Percentiles rank a stretch among this genome's conserved stretches.
phyloP scores from a whole-genome alignment of 2,329 filamentous ascomycete species.

The Elsinoe necatrix region DNA sequence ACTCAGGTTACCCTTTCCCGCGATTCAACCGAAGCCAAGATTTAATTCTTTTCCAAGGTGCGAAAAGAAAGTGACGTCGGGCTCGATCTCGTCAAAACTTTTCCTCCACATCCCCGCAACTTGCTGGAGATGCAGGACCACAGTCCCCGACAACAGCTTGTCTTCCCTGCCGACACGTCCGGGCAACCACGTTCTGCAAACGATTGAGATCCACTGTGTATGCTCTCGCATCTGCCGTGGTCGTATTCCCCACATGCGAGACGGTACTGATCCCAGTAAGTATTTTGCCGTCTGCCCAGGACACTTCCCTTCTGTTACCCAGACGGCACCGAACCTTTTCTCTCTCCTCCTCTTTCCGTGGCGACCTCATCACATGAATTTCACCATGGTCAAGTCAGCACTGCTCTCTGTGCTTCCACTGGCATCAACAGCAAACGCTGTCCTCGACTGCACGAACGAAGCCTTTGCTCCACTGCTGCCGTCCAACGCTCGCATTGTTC shows the following conservation, averaged over 20 bases:
- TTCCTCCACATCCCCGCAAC: neutral
- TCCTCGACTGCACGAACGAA: constrained; percentile 26
- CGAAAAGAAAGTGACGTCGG: neutral
- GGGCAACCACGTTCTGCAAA: neutral
- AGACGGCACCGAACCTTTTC: neutral
- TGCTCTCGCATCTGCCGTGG: neutral
- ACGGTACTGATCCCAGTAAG: neutral
- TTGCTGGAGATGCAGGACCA: neutral
- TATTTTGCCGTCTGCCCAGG: neutral
- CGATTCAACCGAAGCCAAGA: neutral
- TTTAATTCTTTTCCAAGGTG: neutral
- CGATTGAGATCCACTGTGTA: neutral
- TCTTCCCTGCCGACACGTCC: constrained; percentile 1
- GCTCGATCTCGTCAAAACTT: neutral
- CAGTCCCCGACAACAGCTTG: neutral
- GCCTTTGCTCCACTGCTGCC: constrained; percentile 31
- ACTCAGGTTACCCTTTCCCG: neutral
- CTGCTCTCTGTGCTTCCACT: neutral
- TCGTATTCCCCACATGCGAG: neutral
- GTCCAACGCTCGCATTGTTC: constrained; percentile 30
- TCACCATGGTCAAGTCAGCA: constrained; percentile 2
- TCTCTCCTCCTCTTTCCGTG: neutral
- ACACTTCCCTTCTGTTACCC: no score
- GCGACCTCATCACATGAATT: neutral
- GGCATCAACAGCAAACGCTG: neutral